Conservation (phyloP, 345 rosid genomes). For the Ailanthus altissimus region DNA sequence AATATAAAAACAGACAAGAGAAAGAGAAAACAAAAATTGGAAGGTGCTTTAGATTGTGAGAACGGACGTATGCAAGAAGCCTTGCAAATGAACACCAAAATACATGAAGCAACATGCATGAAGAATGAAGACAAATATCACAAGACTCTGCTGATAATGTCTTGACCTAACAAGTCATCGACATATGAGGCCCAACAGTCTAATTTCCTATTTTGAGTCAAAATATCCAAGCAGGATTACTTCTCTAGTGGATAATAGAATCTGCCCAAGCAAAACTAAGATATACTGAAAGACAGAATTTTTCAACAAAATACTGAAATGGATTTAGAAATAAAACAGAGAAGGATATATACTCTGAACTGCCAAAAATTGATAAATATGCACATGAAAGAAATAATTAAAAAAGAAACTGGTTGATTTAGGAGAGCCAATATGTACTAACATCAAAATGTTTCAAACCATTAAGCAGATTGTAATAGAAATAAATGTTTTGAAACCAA, state of each 20-base stretch:
- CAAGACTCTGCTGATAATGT: background rate
- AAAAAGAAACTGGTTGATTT: background rate
- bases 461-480: background rate
- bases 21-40: background rate
- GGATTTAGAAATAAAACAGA: background rate
- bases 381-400: background rate
- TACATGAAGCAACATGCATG: background rate
- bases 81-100: slow-evolving; percentile 8
- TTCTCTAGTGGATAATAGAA: background rate
- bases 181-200: background rate
- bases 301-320: background rate
- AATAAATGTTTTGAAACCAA: background rate
- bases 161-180: background rate
- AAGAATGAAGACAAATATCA: background rate
- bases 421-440: background rate
- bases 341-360: background rate
- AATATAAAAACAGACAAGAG: slow-evolving; percentile 14
- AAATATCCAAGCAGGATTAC: slow-evolving; percentile 1
- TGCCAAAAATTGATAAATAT: background rate
- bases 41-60: slow-evolving; percentile 13
- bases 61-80: slow-evolving; percentile 9
- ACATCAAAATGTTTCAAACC: background rate
- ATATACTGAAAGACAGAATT: background rate
- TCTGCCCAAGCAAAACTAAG: background rate
- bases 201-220: background rate